Conservation (phyloP, 2,329 filamentous ascomycete genomes). For the Arthrobotrys iridis region DNA sequence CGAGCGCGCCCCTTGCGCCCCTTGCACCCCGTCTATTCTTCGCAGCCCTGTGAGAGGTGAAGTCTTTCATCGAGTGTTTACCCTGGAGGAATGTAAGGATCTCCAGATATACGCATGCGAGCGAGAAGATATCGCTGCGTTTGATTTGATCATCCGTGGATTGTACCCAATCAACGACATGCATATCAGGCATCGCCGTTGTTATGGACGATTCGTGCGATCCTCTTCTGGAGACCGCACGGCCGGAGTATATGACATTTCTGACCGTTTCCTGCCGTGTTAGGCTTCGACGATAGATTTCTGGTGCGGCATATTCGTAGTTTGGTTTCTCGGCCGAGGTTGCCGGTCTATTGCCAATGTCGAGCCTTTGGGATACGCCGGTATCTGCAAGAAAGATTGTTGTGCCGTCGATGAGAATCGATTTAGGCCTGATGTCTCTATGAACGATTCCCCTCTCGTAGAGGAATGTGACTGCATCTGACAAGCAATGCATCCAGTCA, state of each 20-base stretch:
- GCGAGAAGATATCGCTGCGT: slow-evolving; percentile 74
- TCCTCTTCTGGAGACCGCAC: slow-evolving; percentile 31
- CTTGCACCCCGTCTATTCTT: slow-evolving; percentile 65
- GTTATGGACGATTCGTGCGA: slow-evolving; percentile 38
- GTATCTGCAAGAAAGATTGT: slow-evolving; percentile 76
- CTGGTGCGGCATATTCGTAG: slow-evolving; percentile 78
- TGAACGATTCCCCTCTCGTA: slow-evolving; percentile 73
- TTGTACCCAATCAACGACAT: slow-evolving; percentile 49
- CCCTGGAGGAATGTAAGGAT: slow-evolving; percentile 77
- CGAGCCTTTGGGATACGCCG: slow-evolving; percentile 51
- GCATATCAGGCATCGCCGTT: slow-evolving; percentile 27
- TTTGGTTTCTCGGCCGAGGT: slow-evolving; percentile 70
- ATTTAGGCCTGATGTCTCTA: slow-evolving; percentile 75
- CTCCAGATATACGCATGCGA: slow-evolving; percentile 77
- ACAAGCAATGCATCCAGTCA: slow-evolving; percentile 79
- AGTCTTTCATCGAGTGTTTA: slow-evolving; percentile 69
- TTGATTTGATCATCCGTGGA: slow-evolving; percentile 61
- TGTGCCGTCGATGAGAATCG: slow-evolving; percentile 71
- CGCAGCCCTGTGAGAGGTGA: slow-evolving; percentile 73
- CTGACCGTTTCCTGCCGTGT: slow-evolving; percentile 45
- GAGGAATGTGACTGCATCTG: slow-evolving; percentile 74
- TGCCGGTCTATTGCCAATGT: slow-evolving; percentile 34
- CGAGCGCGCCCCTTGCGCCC: slow-evolving; percentile 68
- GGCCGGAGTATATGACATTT: slow-evolving; percentile 46
- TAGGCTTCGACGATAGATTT: slow-evolving; percentile 64